Conservation (phyloP, 805 yeast genomes). For the Ogataea kodamae region DNA sequence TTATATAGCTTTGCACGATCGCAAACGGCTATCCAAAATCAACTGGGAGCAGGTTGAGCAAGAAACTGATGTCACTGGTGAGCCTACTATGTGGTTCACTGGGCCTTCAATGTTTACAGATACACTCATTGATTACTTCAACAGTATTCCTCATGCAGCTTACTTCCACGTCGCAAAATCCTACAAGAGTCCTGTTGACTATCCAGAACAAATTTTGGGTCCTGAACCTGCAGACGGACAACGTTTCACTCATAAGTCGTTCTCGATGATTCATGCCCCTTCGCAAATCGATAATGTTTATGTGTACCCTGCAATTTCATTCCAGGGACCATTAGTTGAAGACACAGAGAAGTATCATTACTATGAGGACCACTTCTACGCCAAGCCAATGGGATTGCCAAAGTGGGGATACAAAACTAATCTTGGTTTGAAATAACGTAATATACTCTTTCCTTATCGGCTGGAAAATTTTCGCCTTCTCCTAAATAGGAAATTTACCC, state of each 20-base stretch:
- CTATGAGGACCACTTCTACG: constrained; percentile 15
- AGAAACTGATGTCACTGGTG: constrained; percentile 20
- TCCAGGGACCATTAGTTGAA: constrained; percentile 16
- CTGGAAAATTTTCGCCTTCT: no score
- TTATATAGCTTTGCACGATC: constrained; percentile 14
- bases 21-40: constrained; percentile 6
- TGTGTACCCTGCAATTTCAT: constrained; percentile 19
- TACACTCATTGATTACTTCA: constrained; percentile 24
- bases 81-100: constrained; percentile 22
- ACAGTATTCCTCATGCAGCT: constrained; percentile 13
- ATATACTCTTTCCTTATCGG: no score
- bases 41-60: constrained; percentile 19
- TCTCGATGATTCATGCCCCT: constrained; percentile 21
- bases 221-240: constrained; percentile 16
- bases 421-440: no score
- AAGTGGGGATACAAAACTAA: constrained; percentile 17
- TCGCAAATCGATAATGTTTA: constrained; percentile 22
- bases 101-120: constrained; percentile 26
- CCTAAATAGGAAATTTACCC: neutral
- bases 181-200: constrained; percentile 6
- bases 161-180: constrained; percentile 9
- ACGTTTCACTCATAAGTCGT: constrained; percentile 20
- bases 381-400: constrained; percentile 26
- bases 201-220: constrained; percentile 12
- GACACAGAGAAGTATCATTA: constrained; percentile 9